A percentile compares a stretch with the other conserved stretches of the same genome.
These are phyloP conservation scores for Polychytrium aggregatum DNA, from an alignment of 192 early-diverging fungal species.

Conservation along the genomic window DNA sequence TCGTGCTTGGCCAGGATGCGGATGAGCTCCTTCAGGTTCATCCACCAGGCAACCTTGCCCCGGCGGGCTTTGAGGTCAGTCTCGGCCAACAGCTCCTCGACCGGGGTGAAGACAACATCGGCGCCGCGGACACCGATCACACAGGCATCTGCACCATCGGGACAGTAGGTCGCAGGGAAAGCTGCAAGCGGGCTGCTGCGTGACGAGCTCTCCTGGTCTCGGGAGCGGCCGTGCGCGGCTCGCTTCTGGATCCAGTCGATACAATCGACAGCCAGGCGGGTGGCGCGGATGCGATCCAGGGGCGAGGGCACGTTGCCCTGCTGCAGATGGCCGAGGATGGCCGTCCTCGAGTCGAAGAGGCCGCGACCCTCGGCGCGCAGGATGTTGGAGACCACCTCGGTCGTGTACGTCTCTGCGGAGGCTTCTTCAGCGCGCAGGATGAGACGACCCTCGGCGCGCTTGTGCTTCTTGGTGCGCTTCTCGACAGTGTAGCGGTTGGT, in stretches of 20 bases:
- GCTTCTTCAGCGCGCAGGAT: conserved; percentile 56
- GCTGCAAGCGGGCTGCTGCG: conserved; percentile 1
- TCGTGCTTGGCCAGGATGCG: conserved; percentile 37
- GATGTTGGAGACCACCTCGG: conserved; percentile 74
- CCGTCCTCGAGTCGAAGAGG: conserved; percentile 81
- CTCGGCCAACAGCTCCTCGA: conserved; percentile 47
- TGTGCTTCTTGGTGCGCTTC: conserved; percentile 36
- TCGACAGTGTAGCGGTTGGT: conserved; percentile 67
- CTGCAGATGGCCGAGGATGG: conserved; percentile 89
- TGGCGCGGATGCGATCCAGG: conserved; percentile 92
- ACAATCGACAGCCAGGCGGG: conserved; percentile 66
- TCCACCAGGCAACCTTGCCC: conserved; percentile 65
- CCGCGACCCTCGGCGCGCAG: conserved; percentile 76
- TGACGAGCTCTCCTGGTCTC: neutral
- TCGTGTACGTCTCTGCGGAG: conserved; percentile 74
- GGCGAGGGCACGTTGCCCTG: conserved; percentile 90
- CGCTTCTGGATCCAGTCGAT: conserved; percentile 74
- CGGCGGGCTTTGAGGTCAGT: conserved; percentile 78
- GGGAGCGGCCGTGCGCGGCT: conserved; percentile 33
- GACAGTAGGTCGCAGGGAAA: conserved; percentile 28
- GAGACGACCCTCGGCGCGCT: conserved; percentile 66
- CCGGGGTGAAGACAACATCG: conserved; percentile 60
- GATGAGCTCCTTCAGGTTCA: conserved; percentile 24
- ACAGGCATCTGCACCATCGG: conserved; percentile 42
- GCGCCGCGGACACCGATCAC: conserved; percentile 79